Conservation (phyloP, 2,329 filamentous ascomycete genomes). For the Diaporthe eres region DNA sequence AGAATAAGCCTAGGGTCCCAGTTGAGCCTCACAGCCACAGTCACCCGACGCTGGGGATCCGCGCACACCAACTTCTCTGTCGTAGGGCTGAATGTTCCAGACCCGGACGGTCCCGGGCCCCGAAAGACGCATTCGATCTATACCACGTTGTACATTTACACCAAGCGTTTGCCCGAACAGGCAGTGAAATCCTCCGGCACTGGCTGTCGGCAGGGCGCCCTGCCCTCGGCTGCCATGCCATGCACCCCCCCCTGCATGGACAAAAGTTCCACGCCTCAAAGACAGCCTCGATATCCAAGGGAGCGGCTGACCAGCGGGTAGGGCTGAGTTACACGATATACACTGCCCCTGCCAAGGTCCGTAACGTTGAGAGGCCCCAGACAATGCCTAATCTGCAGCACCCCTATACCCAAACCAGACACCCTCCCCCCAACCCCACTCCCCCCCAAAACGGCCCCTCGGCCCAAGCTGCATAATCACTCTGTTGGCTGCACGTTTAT, state of each 20-base stretch:
- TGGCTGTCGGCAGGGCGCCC: background rate
- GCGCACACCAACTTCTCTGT: slow-evolving; percentile 4
- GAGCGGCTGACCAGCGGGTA: slow-evolving; percentile 17
- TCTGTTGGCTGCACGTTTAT: background rate
- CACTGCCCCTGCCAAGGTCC: slow-evolving; percentile 17
- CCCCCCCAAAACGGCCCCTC: background rate
- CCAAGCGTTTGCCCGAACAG: background rate
- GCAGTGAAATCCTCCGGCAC: background rate
- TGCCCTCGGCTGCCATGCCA: background rate
- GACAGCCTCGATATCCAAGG: slow-evolving; percentile 4
- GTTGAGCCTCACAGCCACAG: slow-evolving; percentile 26
- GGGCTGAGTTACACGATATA: slow-evolving; percentile 23
- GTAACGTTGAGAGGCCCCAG: background rate
- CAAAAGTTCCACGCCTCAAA: slow-evolving; percentile 25
- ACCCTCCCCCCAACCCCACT: background rate
- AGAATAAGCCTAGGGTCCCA: background rate
- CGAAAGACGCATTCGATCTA: background rate
- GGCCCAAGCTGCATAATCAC: background rate
- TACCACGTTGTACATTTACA: background rate
- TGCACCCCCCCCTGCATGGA: background rate
- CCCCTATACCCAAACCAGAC: background rate
- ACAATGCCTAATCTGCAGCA: background rate
- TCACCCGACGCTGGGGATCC: slow-evolving; percentile 28
- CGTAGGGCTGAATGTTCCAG: slow-evolving; percentile 11
- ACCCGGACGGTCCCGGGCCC: slow-evolving; percentile 1